These are phyloP conservation scores for Catenaria anguillulae DNA, from an alignment of 371 early-diverging fungal genomes.

Conservation along the genomic window DNA sequence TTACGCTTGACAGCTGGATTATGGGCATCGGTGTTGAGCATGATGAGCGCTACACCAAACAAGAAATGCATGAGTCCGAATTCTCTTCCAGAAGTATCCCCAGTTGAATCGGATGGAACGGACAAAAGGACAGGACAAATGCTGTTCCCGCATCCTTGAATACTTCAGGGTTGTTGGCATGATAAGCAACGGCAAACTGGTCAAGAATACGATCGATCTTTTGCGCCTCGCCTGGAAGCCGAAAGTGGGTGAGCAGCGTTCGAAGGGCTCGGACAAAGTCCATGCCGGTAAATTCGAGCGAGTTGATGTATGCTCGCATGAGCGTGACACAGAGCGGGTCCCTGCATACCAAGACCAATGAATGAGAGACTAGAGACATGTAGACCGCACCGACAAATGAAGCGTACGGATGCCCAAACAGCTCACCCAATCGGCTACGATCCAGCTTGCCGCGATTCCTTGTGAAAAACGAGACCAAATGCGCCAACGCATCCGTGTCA, in stretches of 20 bases:
- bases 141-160: conserved; percentile 10
- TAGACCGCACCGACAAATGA: not conserved
- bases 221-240: conserved; percentile 16
- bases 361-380: not conserved
- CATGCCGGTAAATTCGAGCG: not conserved
- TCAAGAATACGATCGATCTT: conserved; percentile 15
- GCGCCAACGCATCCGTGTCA: no score
- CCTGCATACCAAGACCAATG: not conserved
- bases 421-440: conserved; percentile 10
- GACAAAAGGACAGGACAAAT: conserved; percentile 12
- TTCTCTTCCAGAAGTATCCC: no score
- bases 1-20: conserved; percentile 14
- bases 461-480: not conserved
- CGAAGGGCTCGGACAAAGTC: conserved; percentile 6
- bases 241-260: conserved; percentile 2
- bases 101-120: no score
- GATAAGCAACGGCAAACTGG: conserved; percentile 10
- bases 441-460: not conserved
- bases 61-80: no score
- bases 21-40: conserved; percentile 17
- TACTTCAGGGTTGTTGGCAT: conserved; percentile 2
- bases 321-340: not conserved
- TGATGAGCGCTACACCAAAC: no score
- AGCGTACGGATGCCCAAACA: conserved; percentile 7
- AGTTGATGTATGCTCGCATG: conserved; percentile 3